Evolutionary conservation across 192 early-diverging fungal genomes (phyloP).

Genomic region (Entomortierella chlamydospora): DNA sequence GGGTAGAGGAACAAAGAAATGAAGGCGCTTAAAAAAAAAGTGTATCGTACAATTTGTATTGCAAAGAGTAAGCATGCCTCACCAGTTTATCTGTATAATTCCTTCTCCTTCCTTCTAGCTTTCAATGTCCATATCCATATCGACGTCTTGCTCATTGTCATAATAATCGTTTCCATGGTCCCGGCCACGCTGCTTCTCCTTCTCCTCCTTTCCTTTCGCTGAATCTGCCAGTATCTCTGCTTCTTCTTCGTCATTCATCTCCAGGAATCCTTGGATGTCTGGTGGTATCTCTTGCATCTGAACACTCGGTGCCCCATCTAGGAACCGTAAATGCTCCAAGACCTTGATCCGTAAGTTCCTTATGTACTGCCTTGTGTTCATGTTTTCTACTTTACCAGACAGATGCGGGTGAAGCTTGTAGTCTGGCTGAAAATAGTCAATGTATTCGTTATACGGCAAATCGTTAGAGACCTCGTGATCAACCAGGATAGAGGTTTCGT

Average conservation of each 20-base stretch:
- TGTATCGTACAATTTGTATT: not conserved
- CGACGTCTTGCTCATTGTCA: constrained; percentile 41
- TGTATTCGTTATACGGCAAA: constrained; percentile 79
- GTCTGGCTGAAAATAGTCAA: constrained; percentile 91
- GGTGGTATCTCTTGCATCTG: constrained; percentile 94
- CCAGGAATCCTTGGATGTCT: constrained; percentile 65
- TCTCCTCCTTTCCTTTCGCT: constrained; percentile 32
- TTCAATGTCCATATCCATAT: constrained; percentile 32
- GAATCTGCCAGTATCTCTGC: constrained; percentile 54
- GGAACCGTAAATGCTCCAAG: constrained; percentile 87
- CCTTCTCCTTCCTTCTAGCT: not conserved
- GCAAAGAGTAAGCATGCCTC: too few species aligned
- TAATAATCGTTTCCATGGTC: constrained; percentile 37
- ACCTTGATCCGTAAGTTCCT: constrained; percentile 75
- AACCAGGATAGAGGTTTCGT: constrained; percentile 88
- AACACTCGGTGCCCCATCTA: constrained; percentile 92
- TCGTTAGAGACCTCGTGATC: constrained; percentile 80
- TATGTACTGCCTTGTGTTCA: constrained; percentile 88
- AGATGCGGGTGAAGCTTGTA: constrained; percentile 90
- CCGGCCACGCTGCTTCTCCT: constrained; percentile 31
- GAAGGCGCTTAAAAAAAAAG: not conserved
- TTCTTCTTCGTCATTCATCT: constrained; percentile 67
- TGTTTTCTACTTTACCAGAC: constrained; percentile 85
- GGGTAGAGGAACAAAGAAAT: not conserved
- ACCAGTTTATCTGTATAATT: too few species aligned